Evolutionary conservation across 2,329 filamentous ascomycete genomes (phyloP).

Genomic region (Aspergillus caelatus): DNA sequence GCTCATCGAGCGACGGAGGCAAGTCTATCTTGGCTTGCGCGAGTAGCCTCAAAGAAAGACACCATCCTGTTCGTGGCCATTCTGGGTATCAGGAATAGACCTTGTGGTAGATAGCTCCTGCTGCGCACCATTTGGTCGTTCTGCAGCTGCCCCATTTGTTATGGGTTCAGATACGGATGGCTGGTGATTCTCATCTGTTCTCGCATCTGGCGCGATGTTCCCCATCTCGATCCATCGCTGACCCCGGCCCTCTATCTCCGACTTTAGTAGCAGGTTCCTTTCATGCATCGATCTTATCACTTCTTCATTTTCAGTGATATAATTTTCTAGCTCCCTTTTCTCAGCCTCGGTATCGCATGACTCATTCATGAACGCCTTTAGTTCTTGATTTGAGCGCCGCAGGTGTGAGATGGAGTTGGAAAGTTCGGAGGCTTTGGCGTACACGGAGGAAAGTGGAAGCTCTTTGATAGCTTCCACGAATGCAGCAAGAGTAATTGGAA

Average conservation of each 20-base stretch:
- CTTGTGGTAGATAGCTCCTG: background rate
- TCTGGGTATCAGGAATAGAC: conserved; percentile 6
- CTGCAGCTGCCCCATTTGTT: conserved; percentile 24
- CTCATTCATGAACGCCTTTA: conserved; percentile 54
- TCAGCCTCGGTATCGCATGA: conserved; percentile 55
- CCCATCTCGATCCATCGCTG: conserved; percentile 52
- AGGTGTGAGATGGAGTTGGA: conserved; percentile 63
- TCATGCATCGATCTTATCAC: conserved; percentile 60
- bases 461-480: conserved; percentile 60
- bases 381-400: conserved; percentile 58
- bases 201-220: conserved; percentile 25
- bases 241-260: conserved; percentile 57
- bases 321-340: conserved; percentile 35
- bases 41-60: conserved; percentile 32
- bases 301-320: conserved; percentile 59
- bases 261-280: conserved; percentile 55
- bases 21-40: background rate
- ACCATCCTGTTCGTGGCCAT: conserved; percentile 24
- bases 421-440: conserved; percentile 64
- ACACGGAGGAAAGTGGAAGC: conserved; percentile 60
- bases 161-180: conserved; percentile 2
- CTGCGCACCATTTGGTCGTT: background rate
- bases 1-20: background rate
- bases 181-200: conserved; percentile 2
- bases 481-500: conserved; percentile 53